Conservation (phyloP, 192 early-diverging fungal genomes). For the Phycomyces nitens region DNA sequence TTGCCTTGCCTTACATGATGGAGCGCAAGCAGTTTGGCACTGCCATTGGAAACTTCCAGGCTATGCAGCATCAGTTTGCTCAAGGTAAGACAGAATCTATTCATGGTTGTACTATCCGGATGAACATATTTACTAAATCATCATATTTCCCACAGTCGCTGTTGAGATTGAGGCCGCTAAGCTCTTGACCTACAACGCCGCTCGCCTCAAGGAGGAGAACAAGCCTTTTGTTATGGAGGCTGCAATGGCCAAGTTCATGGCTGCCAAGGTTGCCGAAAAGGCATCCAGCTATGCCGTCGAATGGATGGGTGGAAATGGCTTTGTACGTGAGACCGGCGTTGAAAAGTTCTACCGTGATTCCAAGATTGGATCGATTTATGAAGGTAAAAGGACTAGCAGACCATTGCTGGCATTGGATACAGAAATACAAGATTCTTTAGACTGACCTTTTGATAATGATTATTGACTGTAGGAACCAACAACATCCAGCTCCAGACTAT, state of each 20-base stretch:
- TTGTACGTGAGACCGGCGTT: slow-evolving; percentile 76
- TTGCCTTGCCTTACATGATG: slow-evolving; percentile 82
- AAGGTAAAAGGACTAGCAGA: slow-evolving; percentile 93
- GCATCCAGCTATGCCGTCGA: slow-evolving; percentile 85
- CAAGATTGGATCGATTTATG: slow-evolving; percentile 96
- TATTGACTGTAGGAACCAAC: slow-evolving; percentile 60
- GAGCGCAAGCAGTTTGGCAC: slow-evolving; percentile 92
- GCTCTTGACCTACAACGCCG: slow-evolving; percentile 96
- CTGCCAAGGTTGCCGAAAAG: slow-evolving; percentile 88
- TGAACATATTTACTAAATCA: slow-evolving; percentile 90
- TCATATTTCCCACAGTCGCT: slow-evolving; percentile 86
- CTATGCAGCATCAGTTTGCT: slow-evolving; percentile 59
- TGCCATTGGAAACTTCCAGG: slow-evolving; percentile 80
- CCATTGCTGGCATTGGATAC: slow-evolving; percentile 51
- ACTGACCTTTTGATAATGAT: too few species aligned
- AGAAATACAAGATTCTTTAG: slow-evolving; percentile 19
- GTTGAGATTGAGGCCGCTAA: slow-evolving; percentile 94
- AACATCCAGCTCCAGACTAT: slow-evolving; percentile 98
- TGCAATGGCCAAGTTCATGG: slow-evolving; percentile 95
- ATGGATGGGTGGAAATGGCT: slow-evolving; percentile 96
- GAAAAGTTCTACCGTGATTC: slow-evolving; percentile 97
- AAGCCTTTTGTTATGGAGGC: slow-evolving; percentile 91
- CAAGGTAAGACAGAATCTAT: slow-evolving; percentile 80
- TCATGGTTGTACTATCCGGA: slow-evolving; percentile 49
- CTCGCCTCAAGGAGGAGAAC: slow-evolving; percentile 89